Evolutionary conservation across 2,329 filamentous ascomycete genomes (phyloP).

Genomic region (Bipolaris victoriae): DNA sequence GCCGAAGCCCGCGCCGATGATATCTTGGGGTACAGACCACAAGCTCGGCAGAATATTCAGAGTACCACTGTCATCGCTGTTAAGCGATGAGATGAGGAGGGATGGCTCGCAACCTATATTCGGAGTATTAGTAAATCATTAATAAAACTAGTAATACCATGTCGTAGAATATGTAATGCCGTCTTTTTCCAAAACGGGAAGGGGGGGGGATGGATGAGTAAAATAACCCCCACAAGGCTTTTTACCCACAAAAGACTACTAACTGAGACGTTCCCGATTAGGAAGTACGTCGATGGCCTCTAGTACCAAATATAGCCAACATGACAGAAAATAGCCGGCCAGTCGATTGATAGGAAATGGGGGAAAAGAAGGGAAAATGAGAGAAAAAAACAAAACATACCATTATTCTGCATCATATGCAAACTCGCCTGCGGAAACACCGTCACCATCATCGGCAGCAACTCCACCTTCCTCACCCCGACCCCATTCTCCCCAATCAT

Average conservation of each 20-base stretch:
- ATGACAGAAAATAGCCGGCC: no score
- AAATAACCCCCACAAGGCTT: no score
- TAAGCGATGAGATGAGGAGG: slow-evolving; percentile 58
- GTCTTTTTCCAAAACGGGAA: no score
- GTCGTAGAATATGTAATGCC: no score
- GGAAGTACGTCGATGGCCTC: no score
- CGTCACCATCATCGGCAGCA: slow-evolving; percentile 56
- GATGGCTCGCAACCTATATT: slow-evolving; percentile 55
- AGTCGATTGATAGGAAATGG: no score
- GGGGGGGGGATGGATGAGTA: no score
- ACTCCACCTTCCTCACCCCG: slow-evolving; percentile 48
- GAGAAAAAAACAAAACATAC: slow-evolving; percentile 36
- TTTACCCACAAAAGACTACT: no score
- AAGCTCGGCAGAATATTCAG: slow-evolving; percentile 56
- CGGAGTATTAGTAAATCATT: no score
- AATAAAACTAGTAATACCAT: background rate
- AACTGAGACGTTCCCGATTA: no score
- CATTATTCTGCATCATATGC: slow-evolving; percentile 60
- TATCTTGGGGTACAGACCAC: slow-evolving; percentile 49
- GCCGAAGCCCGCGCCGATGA: slow-evolving; percentile 55
- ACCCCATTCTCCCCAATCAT: slow-evolving; percentile 62
- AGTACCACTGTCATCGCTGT: slow-evolving; percentile 58
- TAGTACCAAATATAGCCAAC: no score
- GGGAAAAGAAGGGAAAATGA: no score
- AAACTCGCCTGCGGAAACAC: slow-evolving; percentile 58